Conservation (phyloP, 257 asterid species). For the Solanum virginianum region DNA sequence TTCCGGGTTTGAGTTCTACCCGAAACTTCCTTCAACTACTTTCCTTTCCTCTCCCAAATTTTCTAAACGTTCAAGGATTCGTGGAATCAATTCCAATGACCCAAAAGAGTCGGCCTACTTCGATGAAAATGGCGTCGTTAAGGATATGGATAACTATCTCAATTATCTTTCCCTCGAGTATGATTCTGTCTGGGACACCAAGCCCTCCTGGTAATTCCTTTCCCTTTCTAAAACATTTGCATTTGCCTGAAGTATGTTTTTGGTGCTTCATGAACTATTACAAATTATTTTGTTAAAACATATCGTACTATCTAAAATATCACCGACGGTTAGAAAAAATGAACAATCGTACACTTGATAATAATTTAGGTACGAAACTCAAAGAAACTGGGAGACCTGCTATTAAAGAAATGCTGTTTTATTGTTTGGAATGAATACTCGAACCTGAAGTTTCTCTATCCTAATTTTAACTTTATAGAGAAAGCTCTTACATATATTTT, state of each 20-base stretch:
- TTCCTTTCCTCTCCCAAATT: not conserved
- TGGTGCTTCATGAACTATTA: too few species aligned
- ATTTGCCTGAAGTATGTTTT: not conserved
- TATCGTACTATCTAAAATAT: too few species aligned
- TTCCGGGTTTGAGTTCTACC: not conserved
- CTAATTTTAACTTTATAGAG: not conserved
- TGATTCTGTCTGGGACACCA: slow-evolving; percentile 94
- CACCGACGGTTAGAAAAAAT: too few species aligned
- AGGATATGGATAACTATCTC: slow-evolving; percentile 93
- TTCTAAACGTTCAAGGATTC: not conserved
- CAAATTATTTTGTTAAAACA: too few species aligned
- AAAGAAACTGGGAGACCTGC: too few species aligned
- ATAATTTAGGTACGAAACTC: too few species aligned
- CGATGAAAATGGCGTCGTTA: slow-evolving; percentile 67
- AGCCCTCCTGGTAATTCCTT: slow-evolving; percentile 57
- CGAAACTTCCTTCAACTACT: not conserved
- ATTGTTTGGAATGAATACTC: not conserved
- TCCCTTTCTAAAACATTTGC: not conserved
- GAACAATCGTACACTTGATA: too few species aligned
- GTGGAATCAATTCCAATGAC: slow-evolving; percentile 20
- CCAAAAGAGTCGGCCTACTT: slow-evolving; percentile 32
- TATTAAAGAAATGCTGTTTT: not conserved
- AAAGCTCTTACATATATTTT: not conserved
- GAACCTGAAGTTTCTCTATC: not conserved
- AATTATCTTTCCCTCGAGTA: slow-evolving; percentile 75